phyloP scores from a whole-genome alignment of 345 rosid genomes.

The Psidium guajava region DNA sequence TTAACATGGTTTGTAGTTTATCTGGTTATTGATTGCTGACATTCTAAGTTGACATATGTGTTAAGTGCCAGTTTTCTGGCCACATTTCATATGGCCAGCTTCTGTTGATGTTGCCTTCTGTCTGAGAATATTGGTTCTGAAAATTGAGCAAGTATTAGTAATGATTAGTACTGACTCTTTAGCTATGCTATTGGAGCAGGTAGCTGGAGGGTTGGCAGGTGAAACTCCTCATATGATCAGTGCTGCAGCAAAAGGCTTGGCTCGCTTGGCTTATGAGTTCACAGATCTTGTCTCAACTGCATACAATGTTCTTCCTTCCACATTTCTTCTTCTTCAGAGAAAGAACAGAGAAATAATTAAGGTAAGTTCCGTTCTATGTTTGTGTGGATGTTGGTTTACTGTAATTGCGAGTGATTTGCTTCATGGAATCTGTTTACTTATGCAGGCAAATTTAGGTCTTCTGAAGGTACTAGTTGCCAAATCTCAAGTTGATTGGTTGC shows the following conservation, averaged over 20 bases:
- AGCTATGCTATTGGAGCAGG: slow-evolving; percentile 24
- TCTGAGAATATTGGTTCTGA: not conserved
- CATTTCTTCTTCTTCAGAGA: slow-evolving; percentile 77
- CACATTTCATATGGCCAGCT: not conserved
- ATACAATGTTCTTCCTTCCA: slow-evolving; percentile 74
- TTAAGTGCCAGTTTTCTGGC: not conserved
- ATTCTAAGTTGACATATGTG: not conserved
- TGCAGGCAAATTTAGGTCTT: slow-evolving; percentile 93
- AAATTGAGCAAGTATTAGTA: not conserved
- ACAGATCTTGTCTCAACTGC: slow-evolving; percentile 79
- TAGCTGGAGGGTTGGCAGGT: slow-evolving; percentile 91
- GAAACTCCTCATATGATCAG: slow-evolving; percentile 95
- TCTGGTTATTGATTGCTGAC: not conserved
- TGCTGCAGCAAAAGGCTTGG: slow-evolving; percentile 91
- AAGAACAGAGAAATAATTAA: slow-evolving; percentile 84
- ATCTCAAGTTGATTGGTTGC: slow-evolving; percentile 75
- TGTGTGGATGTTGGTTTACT: not conserved
- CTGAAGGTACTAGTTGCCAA: slow-evolving; percentile 87
- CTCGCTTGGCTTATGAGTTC: slow-evolving; percentile 91
- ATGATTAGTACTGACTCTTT: not conserved
- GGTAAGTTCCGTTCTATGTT: slow-evolving; percentile 20
- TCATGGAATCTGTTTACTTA: not conserved
- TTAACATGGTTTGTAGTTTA: slow-evolving; percentile 52
- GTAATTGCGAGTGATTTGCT: slow-evolving; percentile 1
- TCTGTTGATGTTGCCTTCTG: not conserved